phyloP scores from a whole-genome alignment of 805 yeast genomes.

The Groenewaldozyma salmanticensis region DNA sequence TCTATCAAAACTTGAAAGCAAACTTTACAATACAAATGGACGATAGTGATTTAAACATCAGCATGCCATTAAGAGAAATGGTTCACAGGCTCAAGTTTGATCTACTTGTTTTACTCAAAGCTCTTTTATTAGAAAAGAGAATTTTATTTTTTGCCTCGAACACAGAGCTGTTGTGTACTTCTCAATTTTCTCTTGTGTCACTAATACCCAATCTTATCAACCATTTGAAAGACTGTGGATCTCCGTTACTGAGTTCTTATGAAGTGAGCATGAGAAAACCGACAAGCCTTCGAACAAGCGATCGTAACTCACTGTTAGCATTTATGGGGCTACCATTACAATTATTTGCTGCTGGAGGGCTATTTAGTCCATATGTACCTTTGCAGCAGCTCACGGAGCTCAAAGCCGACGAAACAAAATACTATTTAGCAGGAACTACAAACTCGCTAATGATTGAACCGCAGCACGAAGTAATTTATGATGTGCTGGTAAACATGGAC shows the following conservation, averaged over 20 bases:
- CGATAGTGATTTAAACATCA: slow-evolving; percentile 60
- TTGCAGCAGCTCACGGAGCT: slow-evolving; percentile 81
- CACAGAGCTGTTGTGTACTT: slow-evolving; percentile 68
- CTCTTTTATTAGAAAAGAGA: slow-evolving; percentile 63
- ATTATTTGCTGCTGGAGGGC: slow-evolving; percentile 73
- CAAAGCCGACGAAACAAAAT: slow-evolving; percentile 42
- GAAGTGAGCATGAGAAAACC: slow-evolving; percentile 46
- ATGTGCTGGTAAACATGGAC: slow-evolving; percentile 7
- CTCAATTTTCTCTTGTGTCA: slow-evolving; percentile 76
- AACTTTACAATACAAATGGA: slow-evolving; percentile 27
- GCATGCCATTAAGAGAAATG: slow-evolving; percentile 60
- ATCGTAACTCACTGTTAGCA: slow-evolving; percentile 61
- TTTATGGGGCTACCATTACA: slow-evolving; percentile 86
- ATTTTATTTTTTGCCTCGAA: slow-evolving; percentile 71
- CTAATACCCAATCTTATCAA: slow-evolving; percentile 73
- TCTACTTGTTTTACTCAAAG: slow-evolving; percentile 61
- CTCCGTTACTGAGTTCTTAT: slow-evolving; percentile 56
- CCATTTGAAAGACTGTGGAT: slow-evolving; percentile 66
- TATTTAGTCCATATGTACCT: slow-evolving; percentile 91
- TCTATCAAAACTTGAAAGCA: slow-evolving; percentile 50
- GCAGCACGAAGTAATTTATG: slow-evolving; percentile 24
- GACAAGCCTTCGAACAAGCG: slow-evolving; percentile 63
- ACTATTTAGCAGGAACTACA: slow-evolving; percentile 78
- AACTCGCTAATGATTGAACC: slow-evolving; percentile 70
- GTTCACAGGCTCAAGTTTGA: slow-evolving; percentile 49